phyloP scores from a whole-genome alignment of 2,329 filamentous ascomycete genomes.

The Pyrenophora teres region DNA sequence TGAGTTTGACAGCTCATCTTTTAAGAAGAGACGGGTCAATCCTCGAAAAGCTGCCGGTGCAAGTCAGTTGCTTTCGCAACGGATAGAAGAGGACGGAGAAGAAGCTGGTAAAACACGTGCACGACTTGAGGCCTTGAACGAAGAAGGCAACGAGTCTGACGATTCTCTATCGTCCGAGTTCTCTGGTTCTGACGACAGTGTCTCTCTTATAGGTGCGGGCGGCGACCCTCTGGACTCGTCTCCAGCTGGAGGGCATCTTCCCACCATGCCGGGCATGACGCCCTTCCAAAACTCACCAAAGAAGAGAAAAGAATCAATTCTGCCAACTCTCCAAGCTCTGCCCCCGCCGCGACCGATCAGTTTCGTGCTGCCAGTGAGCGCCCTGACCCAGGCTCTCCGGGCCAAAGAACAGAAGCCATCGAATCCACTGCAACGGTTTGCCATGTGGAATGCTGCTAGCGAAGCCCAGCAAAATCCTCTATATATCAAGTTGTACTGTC shows the following conservation, averaged over 20 bases:
- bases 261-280: constrained; percentile 51
- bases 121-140: constrained; percentile 49
- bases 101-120: constrained; percentile 32
- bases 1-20: constrained; percentile 71
- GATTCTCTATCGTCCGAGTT: constrained; percentile 49
- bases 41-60: constrained; percentile 61
- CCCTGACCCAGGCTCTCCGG: constrained; percentile 73
- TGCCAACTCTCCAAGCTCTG: constrained; percentile 64
- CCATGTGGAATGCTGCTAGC: constrained; percentile 75
- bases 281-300: constrained; percentile 61
- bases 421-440: constrained; percentile 77
- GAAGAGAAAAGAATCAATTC: constrained; percentile 57
- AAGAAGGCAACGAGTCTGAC: constrained; percentile 47
- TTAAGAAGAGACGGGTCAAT: constrained; percentile 66
- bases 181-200: constrained; percentile 61
- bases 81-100: constrained; percentile 57
- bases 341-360: constrained; percentile 76
- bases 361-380: constrained; percentile 70
- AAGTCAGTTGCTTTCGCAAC: constrained; percentile 58
- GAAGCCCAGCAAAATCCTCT: constrained; percentile 70
- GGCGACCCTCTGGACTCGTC: constrained; percentile 63
- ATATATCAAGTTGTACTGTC: constrained; percentile 75
- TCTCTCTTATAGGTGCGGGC: constrained; percentile 70
- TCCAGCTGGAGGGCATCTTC: constrained; percentile 49
- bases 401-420: constrained; percentile 71